phyloP scores from a whole-genome alignment of 1,139 yeast species.

The Yamadazyma buinensis region DNA sequence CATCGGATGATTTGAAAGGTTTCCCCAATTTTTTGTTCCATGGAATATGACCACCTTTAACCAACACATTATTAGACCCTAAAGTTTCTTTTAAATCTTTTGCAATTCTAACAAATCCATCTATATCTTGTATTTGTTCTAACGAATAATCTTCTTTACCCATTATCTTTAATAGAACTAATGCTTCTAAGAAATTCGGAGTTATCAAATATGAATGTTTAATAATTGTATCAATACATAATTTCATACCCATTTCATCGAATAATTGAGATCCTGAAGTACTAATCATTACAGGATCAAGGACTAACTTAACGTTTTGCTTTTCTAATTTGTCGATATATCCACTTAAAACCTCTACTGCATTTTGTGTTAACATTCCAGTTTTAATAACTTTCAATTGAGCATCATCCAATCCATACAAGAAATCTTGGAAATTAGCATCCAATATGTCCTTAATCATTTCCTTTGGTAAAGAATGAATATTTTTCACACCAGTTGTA shows the following conservation, averaged over 20 bases:
- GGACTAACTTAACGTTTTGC: conserved; percentile 42
- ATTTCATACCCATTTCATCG: conserved; percentile 42
- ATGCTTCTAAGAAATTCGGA: conserved; percentile 76
- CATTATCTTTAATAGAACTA: conserved; percentile 5
- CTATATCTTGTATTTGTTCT: conserved; percentile 6
- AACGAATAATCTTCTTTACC: background rate
- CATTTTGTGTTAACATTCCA: conserved; percentile 68
- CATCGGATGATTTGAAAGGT: conserved; percentile 17
- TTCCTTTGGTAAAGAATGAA: conserved; percentile 44
- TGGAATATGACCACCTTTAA: conserved; percentile 82
- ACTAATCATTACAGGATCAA: conserved; percentile 84
- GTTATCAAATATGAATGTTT: conserved; percentile 62
- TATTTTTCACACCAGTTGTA: conserved; percentile 53
- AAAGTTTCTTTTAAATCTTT: conserved; percentile 35
- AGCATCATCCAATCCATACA: conserved; percentile 24
- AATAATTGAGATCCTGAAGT: conserved; percentile 68
- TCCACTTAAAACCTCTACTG: conserved; percentile 46
- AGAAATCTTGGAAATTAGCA: conserved; percentile 60
- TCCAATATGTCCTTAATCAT: conserved; percentile 47
- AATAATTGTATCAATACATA: conserved; percentile 45
- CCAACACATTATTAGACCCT: conserved; percentile 52
- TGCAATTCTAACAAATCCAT: conserved; percentile 28
- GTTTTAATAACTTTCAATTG: conserved; percentile 69
- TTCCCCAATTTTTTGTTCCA: conserved; percentile 28
- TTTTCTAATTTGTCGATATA: conserved; percentile 25